These are phyloP conservation scores for Tricholomella constricta DNA, from an alignment of 768 basidiomycete genomes.

Conservation along the genomic window DNA sequence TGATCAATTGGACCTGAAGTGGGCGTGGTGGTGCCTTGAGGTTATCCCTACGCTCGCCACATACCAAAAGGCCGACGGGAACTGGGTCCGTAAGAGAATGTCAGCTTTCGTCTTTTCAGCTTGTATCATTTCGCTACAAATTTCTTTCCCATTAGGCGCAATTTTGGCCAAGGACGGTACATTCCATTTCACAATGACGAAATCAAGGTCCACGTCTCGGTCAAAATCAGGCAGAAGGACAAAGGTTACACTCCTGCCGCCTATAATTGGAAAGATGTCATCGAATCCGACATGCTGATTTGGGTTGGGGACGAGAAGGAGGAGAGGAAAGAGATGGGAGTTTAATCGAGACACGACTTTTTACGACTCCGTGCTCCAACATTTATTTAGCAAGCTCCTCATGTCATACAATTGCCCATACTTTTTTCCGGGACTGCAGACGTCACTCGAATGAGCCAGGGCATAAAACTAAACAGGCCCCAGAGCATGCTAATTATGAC, in stretches of 20 bases:
- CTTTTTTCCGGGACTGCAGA: too few relatives aligned
- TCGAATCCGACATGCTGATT: constrained; percentile 13
- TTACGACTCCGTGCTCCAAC: background rate
- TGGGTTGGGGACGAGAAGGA: constrained; percentile 14
- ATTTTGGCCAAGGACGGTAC: constrained; percentile 30
- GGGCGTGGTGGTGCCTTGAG: constrained; percentile 28
- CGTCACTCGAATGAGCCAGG: too few relatives aligned
- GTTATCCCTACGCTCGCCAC: constrained; percentile 24
- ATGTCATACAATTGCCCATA: too few relatives aligned
- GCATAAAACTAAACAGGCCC: too few relatives aligned
- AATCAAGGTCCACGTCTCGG: constrained; percentile 26
- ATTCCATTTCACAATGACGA: constrained; percentile 25
- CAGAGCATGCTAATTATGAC: too few relatives aligned
- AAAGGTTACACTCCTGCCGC: constrained; percentile 12
- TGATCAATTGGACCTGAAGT: constrained; percentile 22
- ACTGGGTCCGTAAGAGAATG: constrained; percentile 26
- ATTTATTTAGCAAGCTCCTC: too few relatives aligned
- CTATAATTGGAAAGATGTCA: constrained; percentile 18
- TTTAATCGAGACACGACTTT: background rate
- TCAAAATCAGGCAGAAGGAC: constrained; percentile 14
- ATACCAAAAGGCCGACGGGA: constrained; percentile 22
- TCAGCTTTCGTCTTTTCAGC: constrained; percentile 6
- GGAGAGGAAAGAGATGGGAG: constrained; percentile 1
- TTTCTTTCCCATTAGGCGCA: constrained; percentile 20
- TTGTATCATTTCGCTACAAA: background rate